phyloP scores from a whole-genome alignment of 805 yeast species.

The Teunomyces cretensis region DNA sequence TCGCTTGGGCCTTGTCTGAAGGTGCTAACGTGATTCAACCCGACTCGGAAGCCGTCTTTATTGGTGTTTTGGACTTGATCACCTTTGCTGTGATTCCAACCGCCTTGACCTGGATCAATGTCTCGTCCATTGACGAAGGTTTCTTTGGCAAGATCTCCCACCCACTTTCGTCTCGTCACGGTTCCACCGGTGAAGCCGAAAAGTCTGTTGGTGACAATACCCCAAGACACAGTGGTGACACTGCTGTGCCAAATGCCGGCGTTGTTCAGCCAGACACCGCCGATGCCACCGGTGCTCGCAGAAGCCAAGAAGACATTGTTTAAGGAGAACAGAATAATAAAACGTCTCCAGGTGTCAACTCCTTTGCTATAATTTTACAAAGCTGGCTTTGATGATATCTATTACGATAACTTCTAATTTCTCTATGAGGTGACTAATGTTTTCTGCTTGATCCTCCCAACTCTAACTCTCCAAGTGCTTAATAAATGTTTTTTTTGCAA shows the following conservation, averaged over 20 bases:
- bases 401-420: background rate
- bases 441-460: background rate
- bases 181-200: slow-evolving; percentile 13
- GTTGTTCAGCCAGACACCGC: slow-evolving; percentile 4
- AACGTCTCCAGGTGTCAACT: too few species aligned
- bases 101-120: slow-evolving; percentile 28
- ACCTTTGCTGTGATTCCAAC: slow-evolving; percentile 45
- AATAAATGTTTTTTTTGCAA: background rate
- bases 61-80: slow-evolving; percentile 56
- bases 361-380: too few species aligned
- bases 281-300: background rate
- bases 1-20: slow-evolving; percentile 55
- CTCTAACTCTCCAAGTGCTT: background rate
- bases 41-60: slow-evolving; percentile 58
- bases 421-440: background rate
- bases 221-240: slow-evolving; percentile 47
- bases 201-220: slow-evolving; percentile 22
- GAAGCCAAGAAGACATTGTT: background rate
- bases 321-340: too few species aligned
- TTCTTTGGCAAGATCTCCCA: slow-evolving; percentile 21
- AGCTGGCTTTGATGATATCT: background rate
- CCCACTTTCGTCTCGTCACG: slow-evolving; percentile 5
- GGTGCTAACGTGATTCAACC: slow-evolving; percentile 64
- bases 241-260: slow-evolving; percentile 29
- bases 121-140: slow-evolving; percentile 25